A percentile compares a stretch with the other conserved stretches of the same genome.
Conservation (phyloP, 352 stramenopile species). For the Elongisporangium anandrum region DNA sequence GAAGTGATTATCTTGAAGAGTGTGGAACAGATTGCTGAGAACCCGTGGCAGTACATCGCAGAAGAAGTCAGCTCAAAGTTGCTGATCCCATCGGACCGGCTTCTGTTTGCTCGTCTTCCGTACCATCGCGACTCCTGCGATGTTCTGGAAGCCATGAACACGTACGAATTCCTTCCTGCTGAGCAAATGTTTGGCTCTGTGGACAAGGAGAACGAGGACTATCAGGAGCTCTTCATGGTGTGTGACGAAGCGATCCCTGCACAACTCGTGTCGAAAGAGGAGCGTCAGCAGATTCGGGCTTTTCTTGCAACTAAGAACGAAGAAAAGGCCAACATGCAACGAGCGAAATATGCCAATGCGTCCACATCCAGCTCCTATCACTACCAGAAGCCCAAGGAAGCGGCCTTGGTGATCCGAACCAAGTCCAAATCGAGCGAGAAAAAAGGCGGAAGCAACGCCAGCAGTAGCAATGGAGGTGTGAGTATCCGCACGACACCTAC, state of each 20-base stretch:
- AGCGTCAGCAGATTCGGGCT: conserved; percentile 46
- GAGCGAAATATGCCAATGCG: conserved; percentile 30
- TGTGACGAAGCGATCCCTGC: conserved; percentile 39
- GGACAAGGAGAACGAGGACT: conserved; percentile 28
- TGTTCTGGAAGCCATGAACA: conserved; percentile 60
- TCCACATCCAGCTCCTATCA: conserved; percentile 44
- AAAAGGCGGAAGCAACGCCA: conserved; percentile 41
- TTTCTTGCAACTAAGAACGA: conserved; percentile 61
- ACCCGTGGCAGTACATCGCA: conserved; percentile 31
- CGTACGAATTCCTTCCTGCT: conserved; percentile 32
- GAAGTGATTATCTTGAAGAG: conserved; percentile 49
- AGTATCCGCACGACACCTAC: conserved; percentile 39
- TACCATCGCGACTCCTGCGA: conserved; percentile 62
- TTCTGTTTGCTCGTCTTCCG: conserved; percentile 56
- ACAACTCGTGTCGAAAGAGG: conserved; percentile 30
- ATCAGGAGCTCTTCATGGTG: conserved; percentile 69
- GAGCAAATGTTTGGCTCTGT: conserved; percentile 9
- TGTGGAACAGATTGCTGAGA: conserved; percentile 13
- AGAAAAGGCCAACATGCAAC: conserved; percentile 40
- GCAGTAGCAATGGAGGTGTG: conserved; percentile 44
- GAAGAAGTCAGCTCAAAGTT: conserved; percentile 30
- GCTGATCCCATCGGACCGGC: conserved; percentile 41
- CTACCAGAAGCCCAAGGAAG: conserved; percentile 73
- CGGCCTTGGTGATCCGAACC: conserved; percentile 73
- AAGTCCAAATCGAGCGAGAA: conserved; percentile 57